Base-by-base conservation (phyloP, 345 rosid genomes). In the Eutrema japonicum region DNA sequence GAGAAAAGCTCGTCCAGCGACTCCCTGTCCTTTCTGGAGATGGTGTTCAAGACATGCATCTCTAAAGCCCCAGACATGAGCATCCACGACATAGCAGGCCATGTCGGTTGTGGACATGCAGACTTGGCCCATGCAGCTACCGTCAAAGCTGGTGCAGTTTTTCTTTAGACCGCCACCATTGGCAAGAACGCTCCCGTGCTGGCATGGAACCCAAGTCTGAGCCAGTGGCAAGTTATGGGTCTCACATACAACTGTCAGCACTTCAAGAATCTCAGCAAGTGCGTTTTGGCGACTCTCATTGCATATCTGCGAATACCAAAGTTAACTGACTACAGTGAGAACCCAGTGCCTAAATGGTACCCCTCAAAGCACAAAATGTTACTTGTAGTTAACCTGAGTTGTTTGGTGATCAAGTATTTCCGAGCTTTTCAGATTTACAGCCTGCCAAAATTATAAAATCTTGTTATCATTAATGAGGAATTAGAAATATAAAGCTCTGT, bases 191-290 rank as follows among this genome's bases (percentile, higher is more conserved):
- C 85, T 87, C 12, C 96, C 87, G 56, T 90, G 97, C 88, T 82
- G 84, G 80, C 98, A 93, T 11, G 98, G 96, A 61, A 93, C 87
- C 98, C 98, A 93, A 50, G 98, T 93, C 83, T 93, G 98, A 78
- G 98, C 98, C 82, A 93, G 74, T 68, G 97, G 97, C 58, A 93
- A 78, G 71, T 91, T 90, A 77, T 89, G 85, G 30, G 92, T 86
- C 81, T 93, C 98, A 35, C 98, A 90, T 12, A 85, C 86, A 65
- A 83, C 86, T n/a, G 97, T 85, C 76, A 91, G 74, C 74, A 93
- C 89, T 90, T 93, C 98, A 57, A 90, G 79, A 79, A 93, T 93
- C 74, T 91, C 97, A 26, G 90, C 88, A 72, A 93, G 83, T 1
- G 97, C 98, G 68, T 85, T 88, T 79, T 89, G 93, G n/a, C 97